These are phyloP conservation scores for Aspergillus viridinutans DNA, from an alignment of 2,329 filamentous ascomycete species.

Conservation along the genomic window DNA sequence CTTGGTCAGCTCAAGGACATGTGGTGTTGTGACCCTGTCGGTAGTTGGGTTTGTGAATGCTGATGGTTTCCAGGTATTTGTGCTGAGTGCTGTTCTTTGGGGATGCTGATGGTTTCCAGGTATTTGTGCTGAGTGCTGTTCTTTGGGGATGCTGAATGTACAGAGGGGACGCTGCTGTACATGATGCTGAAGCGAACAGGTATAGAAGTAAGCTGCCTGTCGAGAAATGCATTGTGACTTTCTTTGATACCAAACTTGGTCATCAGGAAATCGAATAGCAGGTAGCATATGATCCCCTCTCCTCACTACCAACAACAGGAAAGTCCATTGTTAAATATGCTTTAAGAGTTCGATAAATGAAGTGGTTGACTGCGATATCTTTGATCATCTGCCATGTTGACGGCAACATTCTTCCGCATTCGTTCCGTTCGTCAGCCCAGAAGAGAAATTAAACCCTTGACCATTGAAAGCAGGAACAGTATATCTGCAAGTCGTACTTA, in stretches of 20 bases:
- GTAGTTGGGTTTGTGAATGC: not conserved
- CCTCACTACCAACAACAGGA: not conserved
- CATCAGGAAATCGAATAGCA: not conserved
- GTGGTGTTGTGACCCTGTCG: not conserved
- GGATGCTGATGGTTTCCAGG: slow-evolving; percentile 4
- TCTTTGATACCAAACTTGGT: not conserved
- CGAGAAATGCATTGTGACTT: not conserved
- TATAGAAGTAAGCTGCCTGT: not conserved
- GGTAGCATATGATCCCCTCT: not conserved
- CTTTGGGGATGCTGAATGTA: not conserved
- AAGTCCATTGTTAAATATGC: not conserved
- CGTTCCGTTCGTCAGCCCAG: not conserved
- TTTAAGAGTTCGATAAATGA: not conserved
- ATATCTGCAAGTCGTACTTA: not conserved
- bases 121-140: slow-evolving; percentile 2
- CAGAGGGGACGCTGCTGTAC: not conserved
- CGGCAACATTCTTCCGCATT: not conserved
- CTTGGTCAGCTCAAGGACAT: slow-evolving; percentile 7
- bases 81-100: not conserved
- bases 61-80: slow-evolving; percentile 6
- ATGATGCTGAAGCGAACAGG: not conserved
- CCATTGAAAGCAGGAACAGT: not conserved
- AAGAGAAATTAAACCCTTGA: not conserved
- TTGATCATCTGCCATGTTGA: not conserved
- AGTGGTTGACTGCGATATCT: not conserved